phyloP scores from a whole-genome alignment of 352 stramenopile species.

The Albugo candida region DNA sequence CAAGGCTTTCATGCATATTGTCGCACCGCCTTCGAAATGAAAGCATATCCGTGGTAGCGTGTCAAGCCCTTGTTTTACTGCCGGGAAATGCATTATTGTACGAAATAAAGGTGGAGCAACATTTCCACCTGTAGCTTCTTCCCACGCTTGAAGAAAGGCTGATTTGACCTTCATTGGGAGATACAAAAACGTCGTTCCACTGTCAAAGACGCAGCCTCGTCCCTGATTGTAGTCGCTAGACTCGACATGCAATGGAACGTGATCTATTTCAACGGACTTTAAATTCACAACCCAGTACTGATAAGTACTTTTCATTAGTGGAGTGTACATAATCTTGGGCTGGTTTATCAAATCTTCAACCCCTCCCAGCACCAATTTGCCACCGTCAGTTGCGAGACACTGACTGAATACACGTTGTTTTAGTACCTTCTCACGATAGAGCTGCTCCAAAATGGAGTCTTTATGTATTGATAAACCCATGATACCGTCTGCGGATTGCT shows the following conservation, averaged over 20 bases:
- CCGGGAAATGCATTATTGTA: slow-evolving; percentile 20
- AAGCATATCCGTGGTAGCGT: slow-evolving; percentile 44
- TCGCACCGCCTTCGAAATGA: slow-evolving; percentile 32
- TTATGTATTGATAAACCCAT: slow-evolving; percentile 88
- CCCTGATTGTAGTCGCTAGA: slow-evolving; percentile 29
- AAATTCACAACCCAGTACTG: slow-evolving; percentile 67
- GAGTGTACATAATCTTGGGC: slow-evolving; percentile 73
- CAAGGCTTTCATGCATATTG: slow-evolving; percentile 25
- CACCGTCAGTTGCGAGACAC: slow-evolving; percentile 79
- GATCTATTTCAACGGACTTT: slow-evolving; percentile 25
- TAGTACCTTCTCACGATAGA: slow-evolving; percentile 68
- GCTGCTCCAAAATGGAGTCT: slow-evolving; percentile 84
- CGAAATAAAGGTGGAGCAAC: slow-evolving; percentile 22
- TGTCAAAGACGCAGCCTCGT: slow-evolving; percentile 57
- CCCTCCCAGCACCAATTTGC: slow-evolving; percentile 85
- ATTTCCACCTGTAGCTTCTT: slow-evolving; percentile 17
- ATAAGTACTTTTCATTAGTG: slow-evolving; percentile 43
- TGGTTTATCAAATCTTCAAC: slow-evolving; percentile 46
- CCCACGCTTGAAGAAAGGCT: slow-evolving; percentile 30
- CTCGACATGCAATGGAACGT: slow-evolving; percentile 14
- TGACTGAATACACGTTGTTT: slow-evolving; percentile 81
- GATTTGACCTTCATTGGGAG: slow-evolving; percentile 17
- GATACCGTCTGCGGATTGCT: slow-evolving; percentile 89
- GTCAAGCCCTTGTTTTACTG: slow-evolving; percentile 6
- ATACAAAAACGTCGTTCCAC: slow-evolving; percentile 64